These are phyloP conservation scores for Elsinoe fawcettii DNA, from an alignment of 2,329 filamentous ascomycete species.

Conservation along the genomic window DNA sequence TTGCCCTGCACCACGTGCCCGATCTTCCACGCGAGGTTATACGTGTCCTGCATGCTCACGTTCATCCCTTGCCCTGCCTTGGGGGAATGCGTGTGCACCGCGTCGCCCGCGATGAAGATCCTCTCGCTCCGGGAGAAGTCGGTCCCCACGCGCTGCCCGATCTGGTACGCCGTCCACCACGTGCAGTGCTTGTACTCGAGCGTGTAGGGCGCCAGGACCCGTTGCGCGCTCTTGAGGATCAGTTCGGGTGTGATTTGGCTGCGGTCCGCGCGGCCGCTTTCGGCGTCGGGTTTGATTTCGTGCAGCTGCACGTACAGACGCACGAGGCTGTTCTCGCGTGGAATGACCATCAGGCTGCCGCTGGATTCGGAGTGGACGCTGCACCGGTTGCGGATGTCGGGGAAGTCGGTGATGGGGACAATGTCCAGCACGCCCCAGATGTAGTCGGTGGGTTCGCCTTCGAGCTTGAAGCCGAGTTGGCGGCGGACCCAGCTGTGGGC, in stretches of 20 bases:
- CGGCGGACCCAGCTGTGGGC: conserved; percentile 20
- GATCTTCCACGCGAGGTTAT: conserved; percentile 53
- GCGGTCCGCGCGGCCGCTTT: conserved; percentile 45
- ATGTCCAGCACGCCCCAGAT: conserved; percentile 28
- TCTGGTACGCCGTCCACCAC: conserved; percentile 61
- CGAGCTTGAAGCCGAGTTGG: conserved; percentile 22
- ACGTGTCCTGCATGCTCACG: conserved; percentile 60
- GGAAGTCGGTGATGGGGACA: conserved; percentile 25
- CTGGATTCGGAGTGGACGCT: conserved; percentile 53
- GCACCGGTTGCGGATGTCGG: conserved; percentile 49
- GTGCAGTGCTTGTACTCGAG: conserved; percentile 57
- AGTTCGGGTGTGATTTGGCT: conserved; percentile 56
- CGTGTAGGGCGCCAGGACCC: conserved; percentile 59
- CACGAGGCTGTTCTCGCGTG: conserved; percentile 34
- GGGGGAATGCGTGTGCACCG: conserved; percentile 46
- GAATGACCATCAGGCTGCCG: conserved; percentile 77
- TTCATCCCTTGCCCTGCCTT: conserved; percentile 69
- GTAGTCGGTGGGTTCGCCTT: conserved; percentile 25
- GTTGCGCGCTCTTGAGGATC: conserved; percentile 56
- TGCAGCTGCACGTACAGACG: conserved; percentile 31
- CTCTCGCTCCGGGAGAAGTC: conserved; percentile 50
- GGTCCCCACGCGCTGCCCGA: conserved; percentile 42
- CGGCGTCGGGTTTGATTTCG: conserved; percentile 35
- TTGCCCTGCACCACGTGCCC: conserved; percentile 39
- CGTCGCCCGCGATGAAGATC: conserved; percentile 65